phyloP scores from a whole-genome alignment of 495 filamentous ascomycete species.

The Talaromyces stipitatus region DNA sequence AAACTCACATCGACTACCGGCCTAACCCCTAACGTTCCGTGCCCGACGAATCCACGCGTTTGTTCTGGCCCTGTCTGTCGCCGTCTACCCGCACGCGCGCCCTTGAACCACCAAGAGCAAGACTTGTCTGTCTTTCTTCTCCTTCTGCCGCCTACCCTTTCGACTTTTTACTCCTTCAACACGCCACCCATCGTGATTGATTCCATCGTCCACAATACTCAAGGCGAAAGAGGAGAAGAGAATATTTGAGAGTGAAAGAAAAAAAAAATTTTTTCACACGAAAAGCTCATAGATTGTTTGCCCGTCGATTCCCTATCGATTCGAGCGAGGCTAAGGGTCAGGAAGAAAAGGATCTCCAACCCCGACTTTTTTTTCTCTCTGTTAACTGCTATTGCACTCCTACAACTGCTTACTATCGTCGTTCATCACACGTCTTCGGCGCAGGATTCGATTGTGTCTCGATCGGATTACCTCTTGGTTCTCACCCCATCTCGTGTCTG shows the following conservation, averaged over 20 bases:
- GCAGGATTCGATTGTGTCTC: neutral
- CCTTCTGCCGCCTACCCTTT: slow-evolving; percentile 19
- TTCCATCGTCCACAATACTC: neutral
- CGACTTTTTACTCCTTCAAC: slow-evolving; percentile 18
- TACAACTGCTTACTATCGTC: neutral
- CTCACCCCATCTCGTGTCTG: neutral
- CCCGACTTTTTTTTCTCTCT: neutral
- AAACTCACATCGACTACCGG: neutral
- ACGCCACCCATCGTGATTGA: slow-evolving; percentile 13
- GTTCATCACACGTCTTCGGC: neutral
- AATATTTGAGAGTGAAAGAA: neutral
- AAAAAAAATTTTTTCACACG: neutral
- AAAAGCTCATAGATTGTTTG: neutral
- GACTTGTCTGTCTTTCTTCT: slow-evolving; percentile 33
- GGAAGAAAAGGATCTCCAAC: neutral
- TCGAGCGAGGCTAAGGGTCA: neutral
- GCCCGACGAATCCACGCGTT: neutral
- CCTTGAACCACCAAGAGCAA: neutral
- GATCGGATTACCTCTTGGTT: neutral
- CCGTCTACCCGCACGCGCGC: neutral
- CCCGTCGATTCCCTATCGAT: neutral
- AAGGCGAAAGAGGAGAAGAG: neutral
- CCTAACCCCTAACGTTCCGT: neutral
- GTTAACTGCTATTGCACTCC: neutral
- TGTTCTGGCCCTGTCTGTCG: neutral